Evolutionary conservation across 2,329 filamentous ascomycete genomes (phyloP).

Genomic region (Apiospora rasikravindrae): DNA sequence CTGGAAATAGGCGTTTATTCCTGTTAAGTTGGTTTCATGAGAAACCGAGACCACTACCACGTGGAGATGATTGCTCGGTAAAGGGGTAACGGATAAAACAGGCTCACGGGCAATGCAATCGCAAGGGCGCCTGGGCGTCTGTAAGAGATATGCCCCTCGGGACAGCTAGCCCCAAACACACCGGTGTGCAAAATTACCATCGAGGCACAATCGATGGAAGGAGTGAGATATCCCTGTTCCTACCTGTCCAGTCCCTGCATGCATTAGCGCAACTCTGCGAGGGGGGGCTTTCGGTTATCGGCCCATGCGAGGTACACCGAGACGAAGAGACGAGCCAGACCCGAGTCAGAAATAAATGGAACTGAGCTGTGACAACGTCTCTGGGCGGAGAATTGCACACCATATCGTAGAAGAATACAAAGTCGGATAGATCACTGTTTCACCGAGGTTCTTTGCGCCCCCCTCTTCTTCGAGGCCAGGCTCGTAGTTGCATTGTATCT

Average conservation of each 20-base stretch:
- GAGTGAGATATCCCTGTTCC: background rate
- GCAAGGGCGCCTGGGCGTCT: background rate
- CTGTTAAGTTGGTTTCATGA: background rate
- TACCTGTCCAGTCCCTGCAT: background rate
- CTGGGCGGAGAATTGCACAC: no score
- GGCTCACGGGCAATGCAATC: background rate
- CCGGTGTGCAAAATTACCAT: background rate
- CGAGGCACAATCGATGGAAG: background rate
- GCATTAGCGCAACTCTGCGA: background rate
- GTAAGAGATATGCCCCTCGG: background rate
- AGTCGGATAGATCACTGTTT: background rate
- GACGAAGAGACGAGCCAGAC: no score
- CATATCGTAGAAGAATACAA: background rate
- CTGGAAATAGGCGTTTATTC: background rate
- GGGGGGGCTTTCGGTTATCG: background rate
- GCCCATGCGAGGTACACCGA: background rate
- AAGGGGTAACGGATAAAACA: background rate
- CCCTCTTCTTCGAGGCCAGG: no score
- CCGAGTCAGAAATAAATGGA: no score
- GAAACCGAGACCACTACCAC: no score
- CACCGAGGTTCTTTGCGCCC: background rate
- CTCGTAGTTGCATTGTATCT: no score
- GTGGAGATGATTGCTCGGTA: background rate
- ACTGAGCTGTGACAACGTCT: no score
- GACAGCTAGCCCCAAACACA: background rate